Evolutionary conservation across 176 grass and related monocot genomes (phyloP).

Genomic region (Avena eriantha): DNA sequence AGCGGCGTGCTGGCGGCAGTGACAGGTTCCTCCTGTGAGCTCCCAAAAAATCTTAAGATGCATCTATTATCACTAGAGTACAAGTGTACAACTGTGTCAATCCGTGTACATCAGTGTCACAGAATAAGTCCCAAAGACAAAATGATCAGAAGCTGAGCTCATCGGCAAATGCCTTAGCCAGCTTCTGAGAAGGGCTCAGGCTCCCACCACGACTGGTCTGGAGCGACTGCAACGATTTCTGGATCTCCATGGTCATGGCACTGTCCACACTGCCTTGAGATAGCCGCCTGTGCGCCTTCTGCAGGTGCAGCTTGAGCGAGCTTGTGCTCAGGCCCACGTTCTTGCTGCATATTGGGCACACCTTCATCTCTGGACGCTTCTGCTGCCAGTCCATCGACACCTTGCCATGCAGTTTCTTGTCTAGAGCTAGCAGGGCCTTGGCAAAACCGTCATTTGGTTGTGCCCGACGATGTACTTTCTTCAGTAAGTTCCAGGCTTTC

Average conservation of each 20-base stretch:
- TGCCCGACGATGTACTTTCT: conserved; percentile 83
- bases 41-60: no score
- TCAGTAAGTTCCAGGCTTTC: conserved; percentile 80
- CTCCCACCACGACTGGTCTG: conserved; percentile 68
- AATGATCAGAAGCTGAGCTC: conserved; percentile 40
- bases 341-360: conserved; percentile 88
- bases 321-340: conserved; percentile 91
- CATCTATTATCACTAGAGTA: background rate
- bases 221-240: conserved; percentile 63
- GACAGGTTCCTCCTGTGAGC: no score
- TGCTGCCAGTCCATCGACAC: conserved; percentile 94
- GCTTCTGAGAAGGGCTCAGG: conserved; percentile 71
- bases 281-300: conserved; percentile 78
- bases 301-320: conserved; percentile 92
- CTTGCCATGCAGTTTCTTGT: conserved; percentile 78
- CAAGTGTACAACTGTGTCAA: background rate
- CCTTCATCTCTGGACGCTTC: conserved; percentile 88
- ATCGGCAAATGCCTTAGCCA: conserved; percentile 51
- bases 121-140: background rate
- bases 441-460: conserved; percentile 91
- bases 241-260: conserved; percentile 85
- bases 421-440: conserved; percentile 71
- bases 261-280: conserved; percentile 85
- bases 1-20: no score
- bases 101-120: conserved; percentile 13